These are phyloP conservation scores for Centaurea solstitialis DNA, from an alignment of 129 eudicot species.

Conservation along the genomic window DNA sequence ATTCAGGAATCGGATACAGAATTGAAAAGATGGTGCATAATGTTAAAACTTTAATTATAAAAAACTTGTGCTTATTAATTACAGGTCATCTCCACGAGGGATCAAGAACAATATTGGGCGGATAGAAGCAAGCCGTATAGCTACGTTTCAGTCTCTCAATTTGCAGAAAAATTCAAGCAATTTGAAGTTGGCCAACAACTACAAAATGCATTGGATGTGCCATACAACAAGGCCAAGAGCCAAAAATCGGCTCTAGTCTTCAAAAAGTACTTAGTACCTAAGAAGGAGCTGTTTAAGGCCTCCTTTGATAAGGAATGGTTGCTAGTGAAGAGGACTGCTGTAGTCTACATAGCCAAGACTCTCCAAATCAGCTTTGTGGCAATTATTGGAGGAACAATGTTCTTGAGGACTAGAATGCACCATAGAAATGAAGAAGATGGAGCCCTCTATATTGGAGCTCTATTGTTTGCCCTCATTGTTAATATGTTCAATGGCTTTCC, in stretches of 20 bases:
- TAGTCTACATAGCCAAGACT: conserved; percentile 37
- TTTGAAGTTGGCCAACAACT: conserved; percentile 32
- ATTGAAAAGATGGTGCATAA: background rate
- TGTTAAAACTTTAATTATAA: background rate
- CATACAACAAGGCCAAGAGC: conserved; percentile 11
- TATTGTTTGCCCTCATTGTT: conserved; percentile 31
- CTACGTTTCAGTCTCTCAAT: conserved; percentile 28
- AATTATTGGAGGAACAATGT: conserved; percentile 35
- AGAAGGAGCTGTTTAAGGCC: conserved; percentile 31
- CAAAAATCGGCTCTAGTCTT: conserved; percentile 31
- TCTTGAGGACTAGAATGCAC: conserved; percentile 40
- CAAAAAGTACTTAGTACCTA: conserved; percentile 29
- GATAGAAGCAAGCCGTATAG: conserved; percentile 23
- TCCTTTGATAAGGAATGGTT: conserved; percentile 37
- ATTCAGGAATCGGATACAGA: background rate
- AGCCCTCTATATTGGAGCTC: conserved; percentile 38
- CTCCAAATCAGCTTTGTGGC: conserved; percentile 38
- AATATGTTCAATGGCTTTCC: conserved; percentile 41
- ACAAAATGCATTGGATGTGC: conserved; percentile 14
- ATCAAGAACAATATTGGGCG: conserved; percentile 46
- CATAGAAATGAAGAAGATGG: conserved; percentile 42
- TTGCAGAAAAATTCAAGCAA: conserved; percentile 28
- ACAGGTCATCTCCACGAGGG: conserved; percentile 35
- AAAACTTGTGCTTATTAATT: background rate
- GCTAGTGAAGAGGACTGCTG: conserved; percentile 31